Evolutionary conservation across 495 filamentous ascomycete genomes (phyloP).

Genomic region (Mytilinidion resinicola): DNA sequence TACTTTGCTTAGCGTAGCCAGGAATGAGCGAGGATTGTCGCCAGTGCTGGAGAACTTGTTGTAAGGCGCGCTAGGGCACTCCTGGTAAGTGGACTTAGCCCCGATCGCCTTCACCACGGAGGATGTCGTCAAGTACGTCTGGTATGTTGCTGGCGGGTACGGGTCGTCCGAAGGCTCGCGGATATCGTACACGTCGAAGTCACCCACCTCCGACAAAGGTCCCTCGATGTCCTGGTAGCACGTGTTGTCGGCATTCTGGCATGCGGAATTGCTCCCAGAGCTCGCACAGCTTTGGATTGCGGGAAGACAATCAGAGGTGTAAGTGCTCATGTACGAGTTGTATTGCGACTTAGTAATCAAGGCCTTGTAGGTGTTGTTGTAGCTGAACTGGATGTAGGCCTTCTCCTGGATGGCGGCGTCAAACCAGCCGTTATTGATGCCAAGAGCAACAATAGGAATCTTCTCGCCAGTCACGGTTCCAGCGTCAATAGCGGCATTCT

Average conservation of each 20-base stretch:
- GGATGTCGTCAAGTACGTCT: slow-evolving; percentile 37
- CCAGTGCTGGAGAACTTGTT: slow-evolving; percentile 43
- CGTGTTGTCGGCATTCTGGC: slow-evolving; percentile 38
- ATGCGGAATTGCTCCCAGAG: slow-evolving; percentile 37
- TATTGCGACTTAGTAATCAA: slow-evolving; percentile 43
- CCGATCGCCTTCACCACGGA: slow-evolving; percentile 47
- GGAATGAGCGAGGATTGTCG: slow-evolving; percentile 45
- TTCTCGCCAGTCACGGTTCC: slow-evolving; percentile 41
- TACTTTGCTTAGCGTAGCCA: slow-evolving; percentile 43
- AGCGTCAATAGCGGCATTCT: slow-evolving; percentile 43
- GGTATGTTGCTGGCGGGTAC: slow-evolving; percentile 46
- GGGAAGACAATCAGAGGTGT: slow-evolving; percentile 40
- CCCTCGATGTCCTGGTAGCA: slow-evolving; percentile 44
- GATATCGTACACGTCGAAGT: slow-evolving; percentile 50
- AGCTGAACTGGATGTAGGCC: slow-evolving; percentile 47
- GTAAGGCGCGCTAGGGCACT: slow-evolving; percentile 40
- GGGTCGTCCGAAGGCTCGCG: slow-evolving; percentile 41
- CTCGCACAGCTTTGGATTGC: slow-evolving; percentile 36
- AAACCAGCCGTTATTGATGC: slow-evolving; percentile 55
- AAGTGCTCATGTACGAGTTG: slow-evolving; percentile 36
- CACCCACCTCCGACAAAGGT: slow-evolving; percentile 29
- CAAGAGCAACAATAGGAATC: slow-evolving; percentile 49
- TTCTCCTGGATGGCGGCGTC: slow-evolving; percentile 46
- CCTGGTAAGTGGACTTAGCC: slow-evolving; percentile 42
- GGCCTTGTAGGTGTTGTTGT: slow-evolving; percentile 48